Percentiles rank a stretch among this genome's conserved stretches.
Conservation (phyloP, 257 asterid genomes). For the Knoxia roxburghii region DNA sequence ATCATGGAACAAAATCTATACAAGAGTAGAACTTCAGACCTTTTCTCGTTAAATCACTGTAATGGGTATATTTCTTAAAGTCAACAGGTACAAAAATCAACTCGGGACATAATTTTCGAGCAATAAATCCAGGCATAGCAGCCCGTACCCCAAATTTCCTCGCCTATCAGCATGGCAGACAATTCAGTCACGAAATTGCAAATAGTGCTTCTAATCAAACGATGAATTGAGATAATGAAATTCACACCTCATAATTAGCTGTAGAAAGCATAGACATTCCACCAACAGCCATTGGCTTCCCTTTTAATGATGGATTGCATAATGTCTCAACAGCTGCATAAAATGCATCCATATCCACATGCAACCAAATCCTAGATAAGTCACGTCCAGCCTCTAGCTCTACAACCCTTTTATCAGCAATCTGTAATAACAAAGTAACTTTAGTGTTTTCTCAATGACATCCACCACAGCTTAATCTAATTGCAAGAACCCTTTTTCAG, state of each 20-base stretch:
- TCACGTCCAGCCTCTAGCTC: slow-evolving; percentile 83
- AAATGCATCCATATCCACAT: slow-evolving; percentile 99
- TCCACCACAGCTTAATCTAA: neutral
- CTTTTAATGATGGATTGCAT: slow-evolving; percentile 60
- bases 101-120: slow-evolving; percentile 78
- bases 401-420: slow-evolving; percentile 61
- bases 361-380: slow-evolving; percentile 84
- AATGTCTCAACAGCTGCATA: slow-evolving; percentile 92
- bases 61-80: slow-evolving; percentile 79
- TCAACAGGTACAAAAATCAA: slow-evolving; percentile 72
- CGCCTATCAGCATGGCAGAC: slow-evolving; percentile 47
- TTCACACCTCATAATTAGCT: slow-evolving; percentile 90
- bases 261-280: slow-evolving; percentile 94
- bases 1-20: neutral
- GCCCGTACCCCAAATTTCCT: slow-evolving; percentile 94
- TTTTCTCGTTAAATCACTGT: slow-evolving; percentile 77
- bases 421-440: slow-evolving; percentile 31
- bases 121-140: slow-evolving; percentile 99
- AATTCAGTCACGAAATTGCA: neutral
- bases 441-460: neutral
- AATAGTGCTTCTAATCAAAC: neutral
- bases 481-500: neutral
- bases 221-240: slow-evolving; percentile 4
- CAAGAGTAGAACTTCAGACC: slow-evolving; percentile 35
- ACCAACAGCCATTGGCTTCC: slow-evolving; percentile 98